A percentile compares a stretch with the other conserved stretches of the same genome.
Conservation (phyloP, 495 filamentous ascomycete genomes). For the Choiromyces venosus region DNA sequence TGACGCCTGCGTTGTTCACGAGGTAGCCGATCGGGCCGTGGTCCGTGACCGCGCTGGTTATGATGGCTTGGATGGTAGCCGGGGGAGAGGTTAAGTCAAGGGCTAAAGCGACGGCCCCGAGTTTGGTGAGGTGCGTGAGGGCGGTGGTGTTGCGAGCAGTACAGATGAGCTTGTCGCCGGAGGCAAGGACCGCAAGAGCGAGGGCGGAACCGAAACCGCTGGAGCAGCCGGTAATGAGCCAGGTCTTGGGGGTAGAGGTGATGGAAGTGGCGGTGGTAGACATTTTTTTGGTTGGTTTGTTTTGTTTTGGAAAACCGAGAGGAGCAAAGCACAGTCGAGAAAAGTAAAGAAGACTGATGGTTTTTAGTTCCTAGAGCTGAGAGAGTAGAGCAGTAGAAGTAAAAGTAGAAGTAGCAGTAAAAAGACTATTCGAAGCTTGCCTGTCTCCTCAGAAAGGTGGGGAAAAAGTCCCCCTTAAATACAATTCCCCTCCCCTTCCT, state of each 20-base stretch:
- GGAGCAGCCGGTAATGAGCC: slow-evolving; percentile 51
- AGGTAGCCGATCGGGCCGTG: not conserved
- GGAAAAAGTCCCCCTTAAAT: not conserved
- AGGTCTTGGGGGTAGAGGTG: slow-evolving; percentile 41
- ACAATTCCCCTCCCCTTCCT: not conserved
- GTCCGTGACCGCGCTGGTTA: not conserved
- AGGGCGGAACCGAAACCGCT: slow-evolving; percentile 50
- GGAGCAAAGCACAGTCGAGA: not conserved
- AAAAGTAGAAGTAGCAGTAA: not conserved
- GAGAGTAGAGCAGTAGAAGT: not conserved
- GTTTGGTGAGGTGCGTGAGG: slow-evolving; percentile 46
- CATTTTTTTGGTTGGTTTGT: not conserved
- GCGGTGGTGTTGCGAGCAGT: slow-evolving; percentile 48
- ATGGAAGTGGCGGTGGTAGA: not conserved
- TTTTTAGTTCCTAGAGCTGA: not conserved
- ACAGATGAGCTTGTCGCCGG: slow-evolving; percentile 55
- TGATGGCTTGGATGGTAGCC: not conserved
- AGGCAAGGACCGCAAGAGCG: slow-evolving; percentile 45
- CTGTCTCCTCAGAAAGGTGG: not conserved
- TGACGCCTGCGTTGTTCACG: not conserved
- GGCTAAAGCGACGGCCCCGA: slow-evolving; percentile 46
- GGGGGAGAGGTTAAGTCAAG: slow-evolving; percentile 42
- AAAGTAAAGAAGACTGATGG: not conserved
- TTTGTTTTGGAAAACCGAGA: not conserved
- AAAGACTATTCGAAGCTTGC: not conserved